Evolutionary conservation across 306 rosid species (phyloP), one percentile per base, ranked within the genome.

Genomic region (Gillenia trifoliata): DNA sequence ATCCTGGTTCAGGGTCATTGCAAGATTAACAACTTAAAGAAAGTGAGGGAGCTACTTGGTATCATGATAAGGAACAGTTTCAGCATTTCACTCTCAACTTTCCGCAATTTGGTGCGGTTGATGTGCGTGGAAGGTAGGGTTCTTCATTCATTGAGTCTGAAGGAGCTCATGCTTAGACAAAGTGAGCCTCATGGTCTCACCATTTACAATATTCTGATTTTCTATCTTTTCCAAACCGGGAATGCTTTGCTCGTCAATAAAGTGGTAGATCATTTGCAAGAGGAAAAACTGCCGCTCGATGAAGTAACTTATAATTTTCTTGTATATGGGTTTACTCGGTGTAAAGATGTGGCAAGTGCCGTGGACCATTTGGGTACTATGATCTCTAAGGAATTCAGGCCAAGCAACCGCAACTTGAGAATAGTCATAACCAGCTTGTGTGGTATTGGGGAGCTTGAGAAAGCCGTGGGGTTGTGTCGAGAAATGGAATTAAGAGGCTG

Each of bases 291-390:
- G 69, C 75, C 56, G 41, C 90, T 73, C 10, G 63, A 90, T 80
- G 89, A 83, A 75, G 85, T 92, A 74, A 83, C 96, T 61, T 83
- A 86, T 61, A 83, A 88, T 81, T 91, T 87, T 86, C 92, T 91
- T 70, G 87, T 94, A 34, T 71, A 82, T 60, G 96, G 97, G 63
- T 91, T 90, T 73, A 83, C 73, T 72, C 80, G 56, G 55, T 82
- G 90, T 79, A 85, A 85, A 75, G 89, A 91, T 72, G 71, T 87
- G 26, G 79, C 85, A 5, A 78, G 83, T 78, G 76, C 96, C 29
- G 62, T 62, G 57, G 83, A 81, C 38, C 88, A 79, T 82, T 81
- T 94, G 40, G 76, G 82, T 66, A 73, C 80, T 56, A 91, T 94
- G 98, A 88, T 91, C 64, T 84, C 76, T 11, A 84, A 69, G 85